Evolutionary conservation across 2,329 filamentous ascomycete species (phyloP), one percentile per base, ranked within the genome.

Genomic region (Apiospora marii): DNA sequence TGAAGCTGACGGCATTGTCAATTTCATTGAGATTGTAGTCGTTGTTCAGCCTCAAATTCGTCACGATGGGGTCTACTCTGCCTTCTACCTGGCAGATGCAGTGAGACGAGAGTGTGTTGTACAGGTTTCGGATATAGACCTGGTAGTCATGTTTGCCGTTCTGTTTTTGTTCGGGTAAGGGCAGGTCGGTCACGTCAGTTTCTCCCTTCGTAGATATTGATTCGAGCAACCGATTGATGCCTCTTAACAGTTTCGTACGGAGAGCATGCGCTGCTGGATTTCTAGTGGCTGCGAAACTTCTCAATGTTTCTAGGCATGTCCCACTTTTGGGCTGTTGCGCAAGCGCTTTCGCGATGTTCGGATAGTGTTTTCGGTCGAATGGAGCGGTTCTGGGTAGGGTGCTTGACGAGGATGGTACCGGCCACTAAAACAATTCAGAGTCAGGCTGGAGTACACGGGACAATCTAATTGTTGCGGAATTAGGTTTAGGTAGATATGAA

Each of bases 1-100:
- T 67, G 49, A 70, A 70, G 53, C 61, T 49, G 19, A 49, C 46
- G 46, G 22, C n/a, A 7, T 49, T 49, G 19, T 49, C 46, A 6
- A 49, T 8, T 1, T n/a, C 16, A 8, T 49, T 49, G 46, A 8
- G 19, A 8, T 8, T 8, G 4, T 22, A 49, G 46, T 6, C 2
- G 8, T 8, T 49, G 8, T 49, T 49, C 16, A 49, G 19, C 19
- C 46, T 4, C 19, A 49, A 16, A n/a, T 49, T 49, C 4, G 46
- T 8, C 46, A 8, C 8, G 46, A 49, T 49, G 46, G 46, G 46
- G 19, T 49, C 46, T 3, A 4, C 4, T 8, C 46, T 8, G 5
- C 46, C 46, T 3, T 49, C 46, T 22, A 6, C 46, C 8, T 49
- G 46, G 46, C 46, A 49, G 1, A 7, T 1, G 46, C 46, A 49